phyloP scores from a whole-genome alignment of 2,329 filamentous ascomycete genomes.

The Lasiodiplodia sp. region DNA sequence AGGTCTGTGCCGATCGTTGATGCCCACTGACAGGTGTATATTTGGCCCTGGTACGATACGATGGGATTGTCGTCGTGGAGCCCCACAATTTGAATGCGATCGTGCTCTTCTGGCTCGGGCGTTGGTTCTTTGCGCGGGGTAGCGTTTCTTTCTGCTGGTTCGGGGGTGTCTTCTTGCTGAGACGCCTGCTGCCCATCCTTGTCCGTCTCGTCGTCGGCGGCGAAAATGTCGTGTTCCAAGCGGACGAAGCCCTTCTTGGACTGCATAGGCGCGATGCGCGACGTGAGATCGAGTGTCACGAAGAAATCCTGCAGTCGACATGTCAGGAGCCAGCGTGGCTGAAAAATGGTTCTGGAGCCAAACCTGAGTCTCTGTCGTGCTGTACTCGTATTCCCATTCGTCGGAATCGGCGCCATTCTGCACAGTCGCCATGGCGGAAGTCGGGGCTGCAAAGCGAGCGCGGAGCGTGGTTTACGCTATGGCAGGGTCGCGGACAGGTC shows the following conservation, averaged over 20 bases:
- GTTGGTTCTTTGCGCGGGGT: conserved; percentile 20
- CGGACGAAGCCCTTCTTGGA: conserved; percentile 15
- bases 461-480: background rate
- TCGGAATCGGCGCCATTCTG: conserved; percentile 40
- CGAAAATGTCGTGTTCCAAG: conserved; percentile 25
- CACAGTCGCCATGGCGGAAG: conserved; percentile 17
- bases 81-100: conserved; percentile 77
- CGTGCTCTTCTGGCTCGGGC: conserved; percentile 26
- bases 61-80: conserved; percentile 79
- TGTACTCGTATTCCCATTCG: conserved; percentile 70
- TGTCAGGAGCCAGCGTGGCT: background rate
- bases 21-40: conserved; percentile 83
- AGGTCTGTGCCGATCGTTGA: conserved; percentile 85
- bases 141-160: background rate
- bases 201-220: conserved; percentile 11
- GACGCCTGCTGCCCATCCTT: background rate
- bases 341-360: conserved; percentile 18
- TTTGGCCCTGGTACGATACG: conserved; percentile 77
- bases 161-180: conserved; percentile 5
- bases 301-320: conserved; percentile 59
- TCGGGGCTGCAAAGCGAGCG: background rate
- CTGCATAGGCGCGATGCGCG: conserved; percentile 39
- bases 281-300: conserved; percentile 65
- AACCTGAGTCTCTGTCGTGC: conserved; percentile 61
- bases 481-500: background rate